Evolutionary conservation across 1,139 yeast genomes (phyloP), one percentile per base, ranked within the genome.

Genomic region (Suhomyces choctaworum): DNA sequence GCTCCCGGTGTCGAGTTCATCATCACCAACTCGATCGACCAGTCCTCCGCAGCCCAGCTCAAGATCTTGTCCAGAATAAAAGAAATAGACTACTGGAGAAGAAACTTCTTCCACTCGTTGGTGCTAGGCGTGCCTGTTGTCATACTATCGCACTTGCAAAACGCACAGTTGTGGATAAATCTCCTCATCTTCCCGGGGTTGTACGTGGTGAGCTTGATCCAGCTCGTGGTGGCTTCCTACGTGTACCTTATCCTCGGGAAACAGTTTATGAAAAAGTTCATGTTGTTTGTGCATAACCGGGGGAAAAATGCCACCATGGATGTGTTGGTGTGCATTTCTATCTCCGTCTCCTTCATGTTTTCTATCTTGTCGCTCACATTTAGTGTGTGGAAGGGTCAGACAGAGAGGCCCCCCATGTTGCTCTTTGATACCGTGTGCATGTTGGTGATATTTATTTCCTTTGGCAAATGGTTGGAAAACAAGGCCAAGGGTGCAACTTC

Each of bases 401-500:
- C 54, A 34, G 40, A 48, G n/a, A 43, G 51, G 10, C 73, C 81
- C 10, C 96, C 97, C 4, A 76, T 72, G 40, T 80, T 89, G 2
- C 67, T 89, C 27, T 90, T 94, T 67, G 97, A 89, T 44, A 89
- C 97, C 0, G 75, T 89, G 3, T 80, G 82, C 10, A 87, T 92
- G 95, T 70, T 94, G 32, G 71, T 90, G 33, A 67, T 82, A 5
- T 92, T 89, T 59, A 88, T 94, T 22, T 76, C 92, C 5, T 66
- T 89, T 31, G 98, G 98, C 3, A 90, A 92, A 60, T 85, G 87
- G 74, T 67, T 90, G 15, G 98, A 94, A 55, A 87, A 86, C 58
- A 81, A 76, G 48, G 98, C 98, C 2, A 89, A 92, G 54, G 95
- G 98, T 4, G 89, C 87, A 39, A 92, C 97, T 0, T 87, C 97